phyloP scores from a whole-genome alignment of 768 basidiomycete species.

The Crucibulum laeve region DNA sequence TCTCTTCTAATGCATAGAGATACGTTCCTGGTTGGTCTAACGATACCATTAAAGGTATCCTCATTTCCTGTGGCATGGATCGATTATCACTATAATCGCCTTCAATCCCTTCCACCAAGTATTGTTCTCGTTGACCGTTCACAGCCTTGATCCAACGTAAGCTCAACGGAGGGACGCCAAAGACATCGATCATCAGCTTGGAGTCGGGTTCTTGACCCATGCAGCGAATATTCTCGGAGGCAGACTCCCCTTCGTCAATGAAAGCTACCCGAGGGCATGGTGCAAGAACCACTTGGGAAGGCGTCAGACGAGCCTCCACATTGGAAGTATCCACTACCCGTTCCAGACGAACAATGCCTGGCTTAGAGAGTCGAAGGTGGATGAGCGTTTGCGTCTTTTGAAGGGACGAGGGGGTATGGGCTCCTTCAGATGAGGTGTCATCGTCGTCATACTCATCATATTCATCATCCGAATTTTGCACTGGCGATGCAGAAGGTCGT shows the following conservation, averaged over 20 bases:
- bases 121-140: slow-evolving; percentile 62
- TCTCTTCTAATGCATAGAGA: slow-evolving; percentile 71
- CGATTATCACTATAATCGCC: slow-evolving; percentile 37
- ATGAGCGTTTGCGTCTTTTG: slow-evolving; percentile 73
- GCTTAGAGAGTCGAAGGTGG: slow-evolving; percentile 68
- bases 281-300: slow-evolving; percentile 64
- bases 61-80: slow-evolving; percentile 48
- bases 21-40: slow-evolving; percentile 64
- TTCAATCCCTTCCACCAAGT: slow-evolving; percentile 83
- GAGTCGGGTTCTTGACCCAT: slow-evolving; percentile 59
- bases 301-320: slow-evolving; percentile 68
- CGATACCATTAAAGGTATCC: slow-evolving; percentile 64
- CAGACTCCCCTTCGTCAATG: slow-evolving; percentile 31
- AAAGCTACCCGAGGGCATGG: slow-evolving; percentile 83
- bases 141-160: slow-evolving; percentile 72
- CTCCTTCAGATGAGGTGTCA: slow-evolving; percentile 31
- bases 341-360: slow-evolving; percentile 73
- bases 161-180: slow-evolving; percentile 73
- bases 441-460: slow-evolving; percentile 74
- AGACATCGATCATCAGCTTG: slow-evolving; percentile 58
- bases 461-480: slow-evolving; percentile 40
- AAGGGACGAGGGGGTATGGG: slow-evolving; percentile 37
- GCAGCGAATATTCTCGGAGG: slow-evolving; percentile 52
- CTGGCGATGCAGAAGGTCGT: slow-evolving; percentile 27
- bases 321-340: slow-evolving; percentile 66